Percentiles rank a stretch among this genome's conserved stretches.
These are phyloP conservation scores for Drechslerella stenobrocha DNA, from an alignment of 2,329 filamentous ascomycete species.

Conservation along the genomic window DNA sequence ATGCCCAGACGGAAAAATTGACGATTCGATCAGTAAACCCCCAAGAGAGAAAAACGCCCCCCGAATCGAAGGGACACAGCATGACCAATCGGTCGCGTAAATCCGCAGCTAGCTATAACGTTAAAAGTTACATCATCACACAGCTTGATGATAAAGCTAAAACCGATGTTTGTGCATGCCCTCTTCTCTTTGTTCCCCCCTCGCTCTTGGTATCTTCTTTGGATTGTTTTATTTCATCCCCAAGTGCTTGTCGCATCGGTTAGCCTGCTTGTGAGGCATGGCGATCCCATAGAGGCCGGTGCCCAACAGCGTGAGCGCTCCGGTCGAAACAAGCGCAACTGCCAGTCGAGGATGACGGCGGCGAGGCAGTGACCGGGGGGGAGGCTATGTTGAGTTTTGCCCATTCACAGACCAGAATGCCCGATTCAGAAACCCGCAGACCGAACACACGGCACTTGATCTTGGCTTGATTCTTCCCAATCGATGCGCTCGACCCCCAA, in stretches of 20 bases:
- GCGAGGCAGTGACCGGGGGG: constrained; percentile 40
- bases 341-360: constrained; percentile 16
- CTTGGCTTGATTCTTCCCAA: constrained; percentile 25
- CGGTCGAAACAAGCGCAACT: constrained; percentile 14
- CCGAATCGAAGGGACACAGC: neutral
- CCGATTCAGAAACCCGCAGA: constrained; percentile 35
- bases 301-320: constrained; percentile 9
- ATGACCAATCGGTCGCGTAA: constrained; percentile 47
- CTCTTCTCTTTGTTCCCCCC: constrained; percentile 19
- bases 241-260: constrained; percentile 27
- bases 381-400: constrained; percentile 41
- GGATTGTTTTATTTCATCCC: neutral
- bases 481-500: constrained; percentile 21
- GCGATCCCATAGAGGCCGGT: constrained; percentile 32
- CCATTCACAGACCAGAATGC: constrained; percentile 45
- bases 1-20: neutral
- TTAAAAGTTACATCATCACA: constrained; percentile 49
- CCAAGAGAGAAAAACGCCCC: constrained; percentile 9
- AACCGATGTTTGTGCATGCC: constrained; percentile 30
- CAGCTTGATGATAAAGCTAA: constrained; percentile 28
- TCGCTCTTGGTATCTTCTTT: neutral
- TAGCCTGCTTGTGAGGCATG: constrained; percentile 42
- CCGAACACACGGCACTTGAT: constrained; percentile 33
- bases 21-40: neutral
- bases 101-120: constrained; percentile 31